phyloP scores from a whole-genome alignment of 129 eudicot species.

The Lactuca saligna region DNA sequence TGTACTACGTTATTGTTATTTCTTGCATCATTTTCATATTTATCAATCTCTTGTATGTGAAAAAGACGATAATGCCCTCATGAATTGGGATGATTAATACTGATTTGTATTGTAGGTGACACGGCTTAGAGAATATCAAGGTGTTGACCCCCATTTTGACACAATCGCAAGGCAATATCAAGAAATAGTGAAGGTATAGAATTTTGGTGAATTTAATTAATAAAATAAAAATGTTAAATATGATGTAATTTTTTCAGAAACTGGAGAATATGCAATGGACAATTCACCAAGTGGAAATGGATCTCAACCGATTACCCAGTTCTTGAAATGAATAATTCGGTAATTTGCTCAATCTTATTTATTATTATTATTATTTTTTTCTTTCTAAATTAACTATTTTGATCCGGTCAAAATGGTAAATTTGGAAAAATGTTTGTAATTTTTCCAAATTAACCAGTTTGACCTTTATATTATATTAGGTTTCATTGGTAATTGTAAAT shows the following conservation, averaged over 20 bases:
- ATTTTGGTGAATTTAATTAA: background rate
- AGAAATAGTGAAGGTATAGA: slow-evolving; percentile 74
- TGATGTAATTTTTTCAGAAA: slow-evolving; percentile 51
- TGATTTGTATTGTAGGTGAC: slow-evolving; percentile 51
- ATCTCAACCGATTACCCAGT: slow-evolving; percentile 68
- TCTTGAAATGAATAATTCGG: slow-evolving; percentile 21
- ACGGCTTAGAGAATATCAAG: slow-evolving; percentile 97
- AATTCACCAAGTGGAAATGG: slow-evolving; percentile 96
- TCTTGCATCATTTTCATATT: background rate
- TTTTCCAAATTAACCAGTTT: too few relatives aligned
- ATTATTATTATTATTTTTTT: slow-evolving; percentile 20
- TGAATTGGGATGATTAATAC: background rate
- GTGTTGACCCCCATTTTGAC: slow-evolving; percentile 98
- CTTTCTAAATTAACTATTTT: too few relatives aligned
- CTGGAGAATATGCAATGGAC: slow-evolving; percentile 98
- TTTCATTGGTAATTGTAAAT: too few relatives aligned
- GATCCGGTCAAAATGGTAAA: too few relatives aligned
- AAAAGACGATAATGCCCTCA: background rate
- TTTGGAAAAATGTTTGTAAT: too few relatives aligned
- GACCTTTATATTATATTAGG: too few relatives aligned
- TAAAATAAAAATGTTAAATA: slow-evolving; percentile 15
- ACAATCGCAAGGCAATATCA: slow-evolving; percentile 94
- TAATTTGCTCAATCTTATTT: background rate
- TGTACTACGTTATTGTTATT: slow-evolving; percentile 35
- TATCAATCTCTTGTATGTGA: background rate